A percentile compares a stretch with the other conserved stretches of the same genome.
phyloP scores from a whole-genome alignment of 78 protist species.

The Planoprotostelium fungivorum region DNA sequence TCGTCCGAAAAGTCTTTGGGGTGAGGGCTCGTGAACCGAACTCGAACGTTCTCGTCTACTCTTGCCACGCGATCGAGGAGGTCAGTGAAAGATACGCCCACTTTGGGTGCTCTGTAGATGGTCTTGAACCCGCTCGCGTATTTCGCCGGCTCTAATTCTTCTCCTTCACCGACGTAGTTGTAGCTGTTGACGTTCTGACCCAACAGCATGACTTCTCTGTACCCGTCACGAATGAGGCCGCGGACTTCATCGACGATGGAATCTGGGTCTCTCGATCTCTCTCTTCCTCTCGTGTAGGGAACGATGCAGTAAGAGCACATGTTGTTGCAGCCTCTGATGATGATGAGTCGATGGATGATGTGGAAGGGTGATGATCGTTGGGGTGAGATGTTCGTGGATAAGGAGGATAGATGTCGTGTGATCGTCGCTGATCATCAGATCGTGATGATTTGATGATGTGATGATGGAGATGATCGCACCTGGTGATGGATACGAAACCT shows the following conservation, averaged over 20 bases:
- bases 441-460: too few species aligned
- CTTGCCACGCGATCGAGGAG: slow-evolving; percentile 42
- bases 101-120: slow-evolving; percentile 63
- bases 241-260: slow-evolving; percentile 75
- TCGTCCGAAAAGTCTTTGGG: slow-evolving; percentile 90
- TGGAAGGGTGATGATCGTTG: slow-evolving; percentile 21
- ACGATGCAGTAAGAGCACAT: slow-evolving; percentile 95
- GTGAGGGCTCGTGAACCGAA: slow-evolving; percentile 94
- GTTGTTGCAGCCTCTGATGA: slow-evolving; percentile 95
- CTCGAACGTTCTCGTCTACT: slow-evolving; percentile 73
- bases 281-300: slow-evolving; percentile 94
- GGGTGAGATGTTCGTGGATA: neutral
- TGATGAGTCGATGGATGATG: too few species aligned
- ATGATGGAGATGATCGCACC: slow-evolving; percentile 6
- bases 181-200: slow-evolving; percentile 95
- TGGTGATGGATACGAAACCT: slow-evolving; percentile 60
- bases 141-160: neutral
- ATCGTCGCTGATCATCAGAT: too few species aligned
- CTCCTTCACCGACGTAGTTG: slow-evolving; percentile 21
- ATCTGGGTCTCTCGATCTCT: slow-evolving; percentile 62
- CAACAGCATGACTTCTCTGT: slow-evolving; percentile 71
- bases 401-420: neutral
- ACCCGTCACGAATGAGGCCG: slow-evolving; percentile 25
- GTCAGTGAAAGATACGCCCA: slow-evolving; percentile 55
- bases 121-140: slow-evolving; percentile 60